phyloP scores from a whole-genome alignment of 495 filamentous ascomycete genomes.

The Podospora pseudoanserina region DNA sequence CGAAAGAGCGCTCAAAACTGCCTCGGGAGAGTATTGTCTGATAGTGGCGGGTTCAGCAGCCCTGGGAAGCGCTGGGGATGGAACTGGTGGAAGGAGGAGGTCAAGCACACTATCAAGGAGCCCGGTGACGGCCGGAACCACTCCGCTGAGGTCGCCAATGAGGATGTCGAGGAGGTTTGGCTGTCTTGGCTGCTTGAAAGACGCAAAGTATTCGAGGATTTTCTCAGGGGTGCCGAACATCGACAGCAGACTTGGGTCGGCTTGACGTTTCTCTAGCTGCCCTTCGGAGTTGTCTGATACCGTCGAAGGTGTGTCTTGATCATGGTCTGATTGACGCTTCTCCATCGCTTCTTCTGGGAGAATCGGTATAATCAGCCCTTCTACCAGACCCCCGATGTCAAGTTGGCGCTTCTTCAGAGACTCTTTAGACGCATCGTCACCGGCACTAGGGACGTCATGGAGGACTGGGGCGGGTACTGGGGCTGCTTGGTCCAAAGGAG shows the following conservation, averaged over 20 bases:
- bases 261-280: neutral
- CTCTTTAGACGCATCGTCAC: neutral
- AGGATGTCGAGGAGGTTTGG: neutral
- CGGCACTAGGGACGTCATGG: conserved; percentile 3
- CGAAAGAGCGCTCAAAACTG: neutral
- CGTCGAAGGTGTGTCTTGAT: neutral
- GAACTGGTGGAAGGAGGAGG: conserved; percentile 1
- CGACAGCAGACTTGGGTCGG: neutral
- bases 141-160: neutral
- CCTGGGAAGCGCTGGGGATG: neutral
- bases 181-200: neutral
- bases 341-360: neutral
- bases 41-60: neutral
- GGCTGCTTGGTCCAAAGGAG: neutral
- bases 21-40: neutral
- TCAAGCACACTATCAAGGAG: conserved; percentile 4
- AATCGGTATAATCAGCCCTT: too few relatives aligned
- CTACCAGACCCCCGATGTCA: too few relatives aligned
- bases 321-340: neutral
- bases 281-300: neutral
- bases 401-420: neutral
- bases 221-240: neutral
- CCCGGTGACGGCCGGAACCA: neutral
- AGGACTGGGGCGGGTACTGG: neutral
- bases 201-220: neutral